Evolutionary conservation across 2,329 filamentous ascomycete genomes (phyloP).

Genomic region (Ophidiomyces ophidiicola): DNA sequence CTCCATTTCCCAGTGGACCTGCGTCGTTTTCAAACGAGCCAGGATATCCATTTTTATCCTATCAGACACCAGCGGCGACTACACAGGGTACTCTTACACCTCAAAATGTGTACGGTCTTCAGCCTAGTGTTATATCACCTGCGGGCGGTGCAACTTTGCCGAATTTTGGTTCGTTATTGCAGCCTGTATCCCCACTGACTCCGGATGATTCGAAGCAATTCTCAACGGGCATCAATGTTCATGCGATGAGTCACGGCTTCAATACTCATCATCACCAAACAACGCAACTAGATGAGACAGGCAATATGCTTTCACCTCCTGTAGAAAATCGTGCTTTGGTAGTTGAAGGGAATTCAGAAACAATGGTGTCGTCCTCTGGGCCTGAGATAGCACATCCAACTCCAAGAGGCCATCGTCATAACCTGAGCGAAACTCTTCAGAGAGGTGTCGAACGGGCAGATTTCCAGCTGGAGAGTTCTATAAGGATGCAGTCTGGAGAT

Average conservation of each 20-base stretch:
- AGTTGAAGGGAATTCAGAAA: constrained; percentile 14
- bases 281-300: constrained; percentile 7
- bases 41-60: constrained; percentile 54
- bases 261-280: constrained; percentile 21
- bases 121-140: constrained; percentile 44
- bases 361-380: constrained; percentile 13
- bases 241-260: constrained; percentile 13
- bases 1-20: constrained; percentile 14
- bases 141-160: constrained; percentile 37
- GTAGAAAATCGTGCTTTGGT: constrained; percentile 10
- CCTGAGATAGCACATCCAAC: constrained; percentile 48
- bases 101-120: constrained; percentile 33
- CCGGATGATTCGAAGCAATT: constrained; percentile 38
- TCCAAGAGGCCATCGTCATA: constrained; percentile 53
- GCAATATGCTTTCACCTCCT: constrained; percentile 10
- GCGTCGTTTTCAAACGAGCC: constrained; percentile 48
- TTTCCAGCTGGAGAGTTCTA: constrained; percentile 69
- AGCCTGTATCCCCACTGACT: constrained; percentile 53
- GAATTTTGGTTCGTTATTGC: constrained; percentile 38
- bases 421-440: constrained; percentile 65
- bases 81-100: constrained; percentile 30
- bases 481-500: constrained; percentile 66
- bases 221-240: constrained; percentile 19
- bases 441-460: constrained; percentile 76
- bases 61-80: constrained; percentile 48